phyloP scores from a whole-genome alignment of 140 eudicot species.

The Flaveria floridana region DNA sequence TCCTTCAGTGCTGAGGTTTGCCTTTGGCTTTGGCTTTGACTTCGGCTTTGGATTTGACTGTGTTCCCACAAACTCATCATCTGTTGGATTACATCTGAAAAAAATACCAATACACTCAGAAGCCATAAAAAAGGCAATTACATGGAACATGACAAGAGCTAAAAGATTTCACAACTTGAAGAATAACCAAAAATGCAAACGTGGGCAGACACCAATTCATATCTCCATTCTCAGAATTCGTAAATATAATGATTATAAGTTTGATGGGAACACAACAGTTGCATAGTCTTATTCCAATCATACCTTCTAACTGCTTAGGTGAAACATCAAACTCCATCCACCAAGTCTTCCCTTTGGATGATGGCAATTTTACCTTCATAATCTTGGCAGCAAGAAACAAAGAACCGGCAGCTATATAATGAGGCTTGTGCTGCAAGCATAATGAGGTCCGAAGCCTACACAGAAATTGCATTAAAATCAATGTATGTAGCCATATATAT shows the following conservation, averaged over 20 bases:
- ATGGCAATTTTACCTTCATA: constrained; percentile 54
- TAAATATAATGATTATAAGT: background rate
- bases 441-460: constrained; percentile 63
- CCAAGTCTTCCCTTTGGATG: constrained; percentile 59
- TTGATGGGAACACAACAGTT: background rate
- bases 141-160: background rate
- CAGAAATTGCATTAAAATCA: constrained; percentile 15
- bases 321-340: constrained; percentile 79
- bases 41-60: constrained; percentile 35
- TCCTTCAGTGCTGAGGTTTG: constrained; percentile 24
- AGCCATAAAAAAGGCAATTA: background rate
- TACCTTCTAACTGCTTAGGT: constrained; percentile 64
- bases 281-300: constrained; percentile 11
- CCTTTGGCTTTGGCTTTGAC: constrained; percentile 30
- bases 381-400: constrained; percentile 64
- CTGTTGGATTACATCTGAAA: constrained; percentile 63
- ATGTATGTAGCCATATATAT: background rate
- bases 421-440: constrained; percentile 83
- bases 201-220: background rate
- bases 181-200: background rate
- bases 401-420: constrained; percentile 77
- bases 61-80: constrained; percentile 49
- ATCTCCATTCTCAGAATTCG: background rate
- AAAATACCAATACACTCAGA: constrained; percentile 8
- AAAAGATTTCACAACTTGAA: background rate